Conservation (phyloP, 179 eudicot genomes). For the Heliamphora pulchella region DNA sequence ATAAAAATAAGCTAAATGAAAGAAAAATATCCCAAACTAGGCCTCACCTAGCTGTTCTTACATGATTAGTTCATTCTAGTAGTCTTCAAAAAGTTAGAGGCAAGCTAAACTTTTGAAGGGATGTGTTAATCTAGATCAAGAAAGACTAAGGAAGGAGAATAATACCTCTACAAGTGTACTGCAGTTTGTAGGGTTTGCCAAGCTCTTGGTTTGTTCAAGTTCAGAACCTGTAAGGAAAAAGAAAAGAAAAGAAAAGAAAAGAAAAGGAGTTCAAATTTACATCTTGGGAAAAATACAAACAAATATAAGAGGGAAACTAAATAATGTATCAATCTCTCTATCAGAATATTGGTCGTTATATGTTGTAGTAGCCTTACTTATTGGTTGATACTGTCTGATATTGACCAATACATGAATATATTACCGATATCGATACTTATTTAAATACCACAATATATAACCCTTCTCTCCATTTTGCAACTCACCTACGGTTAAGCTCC, state of each 20-base stretch:
- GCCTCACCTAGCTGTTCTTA: background rate
- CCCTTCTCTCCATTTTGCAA: no score
- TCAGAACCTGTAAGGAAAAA: slow-evolving; percentile 28
- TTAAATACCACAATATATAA: no score
- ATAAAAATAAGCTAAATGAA: no score
- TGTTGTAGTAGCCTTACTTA: no score
- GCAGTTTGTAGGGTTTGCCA: slow-evolving; percentile 32
- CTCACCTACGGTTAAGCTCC: no score
- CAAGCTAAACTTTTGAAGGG: background rate
- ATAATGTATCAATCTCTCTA: no score
- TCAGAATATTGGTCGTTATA: no score
- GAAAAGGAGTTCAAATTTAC: slow-evolving; percentile 19
- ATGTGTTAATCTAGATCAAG: background rate
- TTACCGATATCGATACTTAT: no score
- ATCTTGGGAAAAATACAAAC: background rate
- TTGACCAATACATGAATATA: no score
- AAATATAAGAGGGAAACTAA: no score
- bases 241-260: slow-evolving; percentile 21
- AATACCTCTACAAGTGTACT: slow-evolving; percentile 32
- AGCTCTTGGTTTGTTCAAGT: slow-evolving; percentile 38
- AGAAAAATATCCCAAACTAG: no score
- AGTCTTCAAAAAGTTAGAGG: background rate
- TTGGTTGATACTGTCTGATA: no score
- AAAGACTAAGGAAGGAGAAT: background rate
- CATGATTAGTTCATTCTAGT: slow-evolving; percentile 18